Evolutionary conservation across 1,284 basidiomycete genomes (phyloP).

Genomic region (Ustanciosporium gigantosporum): DNA sequence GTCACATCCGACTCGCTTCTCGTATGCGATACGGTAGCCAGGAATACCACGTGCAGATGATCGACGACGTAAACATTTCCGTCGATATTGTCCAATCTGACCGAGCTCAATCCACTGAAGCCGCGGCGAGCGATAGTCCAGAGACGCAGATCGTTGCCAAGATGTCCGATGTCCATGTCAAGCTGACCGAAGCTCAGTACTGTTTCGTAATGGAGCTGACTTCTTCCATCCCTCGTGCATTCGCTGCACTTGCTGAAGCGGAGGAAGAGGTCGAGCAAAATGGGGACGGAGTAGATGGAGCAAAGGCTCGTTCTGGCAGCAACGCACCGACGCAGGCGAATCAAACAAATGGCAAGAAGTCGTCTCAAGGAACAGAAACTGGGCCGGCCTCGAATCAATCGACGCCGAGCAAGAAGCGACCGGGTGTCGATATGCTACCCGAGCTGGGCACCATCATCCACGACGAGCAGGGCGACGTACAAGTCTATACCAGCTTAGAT

Average conservation of each 20-base stretch:
- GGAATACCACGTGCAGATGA: constrained; percentile 69
- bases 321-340: background rate
- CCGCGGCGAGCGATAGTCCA: constrained; percentile 58
- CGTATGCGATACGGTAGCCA: constrained; percentile 42
- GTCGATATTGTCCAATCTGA: constrained; percentile 71
- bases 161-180: constrained; percentile 87
- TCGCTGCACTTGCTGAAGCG: constrained; percentile 59
- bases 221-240: constrained; percentile 75
- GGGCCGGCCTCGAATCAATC: constrained; percentile 1
- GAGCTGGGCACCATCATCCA: constrained; percentile 63
- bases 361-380: background rate
- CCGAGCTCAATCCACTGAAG: constrained; percentile 6
- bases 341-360: background rate
- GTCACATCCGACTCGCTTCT: constrained; percentile 75
- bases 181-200: constrained; percentile 90
- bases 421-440: constrained; percentile 64
- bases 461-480: constrained; percentile 29
- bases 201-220: constrained; percentile 73
- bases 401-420: constrained; percentile 18
- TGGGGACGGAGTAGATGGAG: background rate
- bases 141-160: constrained; percentile 67
- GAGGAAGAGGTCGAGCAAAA: constrained; percentile 44
- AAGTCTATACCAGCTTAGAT: constrained; percentile 68
- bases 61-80: constrained; percentile 85
- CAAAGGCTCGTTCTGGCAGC: constrained; percentile 9